Conservation (phyloP, 2,329 filamentous ascomycete genomes). For the Stachybotrys chartarum region DNA sequence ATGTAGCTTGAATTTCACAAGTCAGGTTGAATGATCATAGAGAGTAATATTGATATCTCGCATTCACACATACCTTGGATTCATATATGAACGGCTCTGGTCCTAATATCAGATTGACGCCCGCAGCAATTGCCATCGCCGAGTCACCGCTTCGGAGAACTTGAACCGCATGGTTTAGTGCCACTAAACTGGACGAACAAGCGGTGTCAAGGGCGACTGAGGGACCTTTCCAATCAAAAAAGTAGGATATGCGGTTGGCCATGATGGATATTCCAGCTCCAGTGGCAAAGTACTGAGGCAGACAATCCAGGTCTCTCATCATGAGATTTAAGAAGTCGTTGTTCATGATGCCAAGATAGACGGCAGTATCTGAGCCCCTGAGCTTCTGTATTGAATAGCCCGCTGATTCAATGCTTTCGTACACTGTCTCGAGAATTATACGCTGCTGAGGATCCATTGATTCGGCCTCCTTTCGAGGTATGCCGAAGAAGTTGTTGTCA, state of each 20-base stretch:
- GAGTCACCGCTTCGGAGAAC: conserved; percentile 6
- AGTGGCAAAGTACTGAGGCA: conserved; percentile 4
- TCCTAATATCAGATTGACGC: conserved; percentile 8
- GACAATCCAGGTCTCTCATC: background rate
- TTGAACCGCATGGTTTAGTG: conserved; percentile 19
- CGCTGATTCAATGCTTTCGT: conserved; percentile 16
- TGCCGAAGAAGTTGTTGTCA: conserved; percentile 13
- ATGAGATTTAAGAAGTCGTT: conserved; percentile 13
- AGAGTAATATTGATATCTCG: conserved; percentile 38
- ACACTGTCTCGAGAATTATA: conserved; percentile 25
- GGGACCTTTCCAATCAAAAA: conserved; percentile 12
- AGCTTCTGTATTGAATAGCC: conserved; percentile 2
- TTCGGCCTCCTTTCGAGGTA: conserved; percentile 7
- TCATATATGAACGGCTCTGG: background rate
- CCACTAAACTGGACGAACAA: conserved; percentile 27
- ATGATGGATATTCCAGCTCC: conserved; percentile 6
- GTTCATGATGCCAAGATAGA: conserved; percentile 17
- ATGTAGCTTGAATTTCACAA: conserved; percentile 44
- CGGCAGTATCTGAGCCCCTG: conserved; percentile 4
- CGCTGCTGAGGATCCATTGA: conserved; percentile 26
- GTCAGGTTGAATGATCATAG: conserved; percentile 44
- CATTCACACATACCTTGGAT: conserved; percentile 19
- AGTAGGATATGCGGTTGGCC: conserved; percentile 11
- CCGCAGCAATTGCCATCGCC: conserved; percentile 6
- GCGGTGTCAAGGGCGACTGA: conserved; percentile 29